Conservation (phyloP, 768 basidiomycete genomes). For the Agaricus bisporus region DNA sequence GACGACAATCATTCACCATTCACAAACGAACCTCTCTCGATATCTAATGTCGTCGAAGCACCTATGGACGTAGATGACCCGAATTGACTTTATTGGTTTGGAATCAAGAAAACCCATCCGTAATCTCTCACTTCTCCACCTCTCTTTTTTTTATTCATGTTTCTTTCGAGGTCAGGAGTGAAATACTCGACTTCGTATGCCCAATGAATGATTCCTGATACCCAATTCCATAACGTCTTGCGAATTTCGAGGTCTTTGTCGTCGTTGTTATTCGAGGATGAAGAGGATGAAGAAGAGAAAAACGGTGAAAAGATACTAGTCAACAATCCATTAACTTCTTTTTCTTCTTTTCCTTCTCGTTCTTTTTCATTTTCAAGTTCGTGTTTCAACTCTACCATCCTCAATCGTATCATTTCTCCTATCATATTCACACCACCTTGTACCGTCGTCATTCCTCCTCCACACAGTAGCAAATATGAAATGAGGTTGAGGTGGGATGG, state of each 20-base stretch:
- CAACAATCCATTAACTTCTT: not conserved
- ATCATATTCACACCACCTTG: not conserved
- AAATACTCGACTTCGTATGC: constrained; percentile 11
- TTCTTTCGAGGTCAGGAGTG: not conserved
- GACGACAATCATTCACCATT: no score
- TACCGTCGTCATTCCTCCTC: not conserved
- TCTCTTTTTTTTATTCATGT: not conserved
- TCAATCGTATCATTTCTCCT: constrained; percentile 1
- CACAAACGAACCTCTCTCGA: no score
- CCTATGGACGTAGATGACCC: no score
- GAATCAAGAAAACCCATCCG: constrained; percentile 8
- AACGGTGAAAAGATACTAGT: not conserved
- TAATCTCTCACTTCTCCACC: constrained; percentile 8
- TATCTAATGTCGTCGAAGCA: no score
- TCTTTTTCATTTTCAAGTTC: not conserved
- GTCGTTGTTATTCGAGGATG: not conserved
- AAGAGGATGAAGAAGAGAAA: not conserved
- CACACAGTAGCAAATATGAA: not conserved
- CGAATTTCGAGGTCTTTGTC: not conserved
- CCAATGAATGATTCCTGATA: constrained; percentile 7
- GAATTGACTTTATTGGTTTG: not conserved
- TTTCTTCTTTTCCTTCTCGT: not conserved
- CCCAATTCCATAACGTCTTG: constrained; percentile 1
- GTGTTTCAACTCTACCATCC: not conserved
- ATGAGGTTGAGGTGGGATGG: constrained; percentile 7